Evolutionary conservation across 2,329 filamentous ascomycete genomes (phyloP), one percentile per base, ranked within the genome.

Genomic region (Aspergillus pseudotamarii): DNA sequence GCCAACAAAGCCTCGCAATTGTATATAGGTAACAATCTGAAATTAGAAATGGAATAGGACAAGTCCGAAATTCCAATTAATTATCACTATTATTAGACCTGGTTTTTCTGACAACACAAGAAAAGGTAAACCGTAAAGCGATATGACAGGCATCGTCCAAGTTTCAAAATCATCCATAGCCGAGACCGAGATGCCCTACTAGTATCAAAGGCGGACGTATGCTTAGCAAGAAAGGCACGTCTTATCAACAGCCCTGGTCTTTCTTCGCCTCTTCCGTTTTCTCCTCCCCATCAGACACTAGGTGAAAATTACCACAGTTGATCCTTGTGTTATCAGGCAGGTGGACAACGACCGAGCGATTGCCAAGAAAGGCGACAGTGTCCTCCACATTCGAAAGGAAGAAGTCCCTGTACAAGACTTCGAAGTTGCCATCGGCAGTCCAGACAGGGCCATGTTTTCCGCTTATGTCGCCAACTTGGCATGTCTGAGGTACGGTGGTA

Each of bases 381-480:
- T 72, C 73, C 0, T 75, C 71, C 38, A 72, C 69, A 51, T 81
- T 82, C 34, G 85, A 82, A 43, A 83, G 65, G 75, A 82, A 88
- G 43, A 75, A 71, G 65, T 88, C 85, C 45, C 75, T 69, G 66
- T 85, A 83, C 53, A 66, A 65, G 45, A 66, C 65, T 21, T 69
- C 68, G 68, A 76, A 81, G 28, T 70, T 63, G 43, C 63, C 61
- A 8, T 53, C 72, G 72, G 84, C 88, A 32, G 77, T 75, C 30
- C 76, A 81, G 71, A 91, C 85, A 64, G 83, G 82, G 65, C 90
- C 90, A 71, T 90, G 81, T 80, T 94, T 94, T 73, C 91, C 91
- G 69, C 86, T 86, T 61, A 93, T 82, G 75, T 94, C 91, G 67
- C 92, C 91, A 12, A 91, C 86, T 78, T 94, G 87, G 80, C 91